These are phyloP conservation scores for Asterophora lycoperdoides DNA, from an alignment of 768 basidiomycete species.

Conservation along the genomic window DNA sequence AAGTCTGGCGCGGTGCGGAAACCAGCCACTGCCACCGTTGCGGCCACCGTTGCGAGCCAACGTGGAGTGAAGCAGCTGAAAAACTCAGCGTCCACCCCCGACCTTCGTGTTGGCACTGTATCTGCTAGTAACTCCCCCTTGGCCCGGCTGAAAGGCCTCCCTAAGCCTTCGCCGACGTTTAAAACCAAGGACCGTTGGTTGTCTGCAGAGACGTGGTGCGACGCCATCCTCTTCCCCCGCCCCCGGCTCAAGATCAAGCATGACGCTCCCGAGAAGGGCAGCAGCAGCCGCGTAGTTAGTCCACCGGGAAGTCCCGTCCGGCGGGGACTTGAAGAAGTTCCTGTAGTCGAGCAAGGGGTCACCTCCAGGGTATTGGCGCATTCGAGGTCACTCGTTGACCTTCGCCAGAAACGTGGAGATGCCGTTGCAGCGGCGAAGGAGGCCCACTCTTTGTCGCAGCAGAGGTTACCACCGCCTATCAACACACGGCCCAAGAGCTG, in stretches of 20 bases:
- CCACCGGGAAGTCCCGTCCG: slow-evolving; percentile 45
- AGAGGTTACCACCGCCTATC: neutral
- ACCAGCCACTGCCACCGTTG: slow-evolving; percentile 3
- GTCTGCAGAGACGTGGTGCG: slow-evolving; percentile 77
- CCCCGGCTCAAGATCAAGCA: slow-evolving; percentile 61
- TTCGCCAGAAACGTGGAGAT: slow-evolving; percentile 13
- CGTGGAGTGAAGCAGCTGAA: slow-evolving; percentile 33
- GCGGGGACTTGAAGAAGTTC: slow-evolving; percentile 11
- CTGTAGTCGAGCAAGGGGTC: slow-evolving; percentile 24
- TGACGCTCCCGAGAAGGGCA: slow-evolving; percentile 14
- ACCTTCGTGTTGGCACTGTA: slow-evolving; percentile 37
- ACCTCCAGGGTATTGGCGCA: slow-evolving; percentile 46
- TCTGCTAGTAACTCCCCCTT: neutral
- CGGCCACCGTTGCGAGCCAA: slow-evolving; percentile 1
- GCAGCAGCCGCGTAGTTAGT: slow-evolving; percentile 38
- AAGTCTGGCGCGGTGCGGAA: slow-evolving; percentile 19
- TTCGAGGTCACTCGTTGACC: slow-evolving; percentile 42
- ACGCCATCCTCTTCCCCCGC: slow-evolving; percentile 71
- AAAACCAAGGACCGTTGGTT: slow-evolving; percentile 63
- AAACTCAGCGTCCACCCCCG: slow-evolving; percentile 61
- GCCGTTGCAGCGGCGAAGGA: neutral
- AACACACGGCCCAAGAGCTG: slow-evolving; percentile 49
- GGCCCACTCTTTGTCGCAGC: neutral
- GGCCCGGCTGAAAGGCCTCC: neutral
- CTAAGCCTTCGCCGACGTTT: slow-evolving; percentile 14